Conservation (phyloP, 352 stramenopile species). For the Thalassiosira exigua region DNA sequence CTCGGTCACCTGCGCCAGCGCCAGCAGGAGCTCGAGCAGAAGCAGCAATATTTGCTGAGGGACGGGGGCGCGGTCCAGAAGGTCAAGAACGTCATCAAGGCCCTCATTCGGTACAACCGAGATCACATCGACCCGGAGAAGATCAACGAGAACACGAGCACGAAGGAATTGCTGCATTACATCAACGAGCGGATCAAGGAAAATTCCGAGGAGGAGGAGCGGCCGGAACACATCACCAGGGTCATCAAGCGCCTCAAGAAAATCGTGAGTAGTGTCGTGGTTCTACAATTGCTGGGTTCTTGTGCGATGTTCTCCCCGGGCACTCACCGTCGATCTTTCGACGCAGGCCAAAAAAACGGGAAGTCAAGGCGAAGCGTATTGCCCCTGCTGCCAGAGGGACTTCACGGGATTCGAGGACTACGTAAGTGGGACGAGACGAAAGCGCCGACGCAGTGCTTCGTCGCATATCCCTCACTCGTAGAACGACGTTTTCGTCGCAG, state of each 20-base stretch:
- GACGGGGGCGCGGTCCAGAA: conserved; percentile 59
- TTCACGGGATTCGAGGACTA: no score
- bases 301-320: no score
- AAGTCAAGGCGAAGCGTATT: no score
- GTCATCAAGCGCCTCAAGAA: conserved; percentile 70
- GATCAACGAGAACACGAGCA: conserved; percentile 42
- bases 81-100: conserved; percentile 53
- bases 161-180: conserved; percentile 64
- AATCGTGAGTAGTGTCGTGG: conserved; percentile 44
- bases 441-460: no score
- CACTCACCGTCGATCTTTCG: no score
- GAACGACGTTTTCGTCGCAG: conserved; percentile 24
- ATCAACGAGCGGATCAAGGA: conserved; percentile 54
- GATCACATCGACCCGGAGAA: conserved; percentile 14
- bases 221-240: conserved; percentile 49
- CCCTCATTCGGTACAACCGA: conserved; percentile 39
- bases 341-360: no score
- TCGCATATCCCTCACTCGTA: no score
- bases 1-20: conserved; percentile 34
- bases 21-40: conserved; percentile 25
- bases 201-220: conserved; percentile 30
- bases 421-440: no score
- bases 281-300: conserved; percentile 74
- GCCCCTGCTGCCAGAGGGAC: no score
- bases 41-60: conserved; percentile 26